Conservation (phyloP, 2,329 filamentous ascomycete species). For the Passalora sequoiae region DNA sequence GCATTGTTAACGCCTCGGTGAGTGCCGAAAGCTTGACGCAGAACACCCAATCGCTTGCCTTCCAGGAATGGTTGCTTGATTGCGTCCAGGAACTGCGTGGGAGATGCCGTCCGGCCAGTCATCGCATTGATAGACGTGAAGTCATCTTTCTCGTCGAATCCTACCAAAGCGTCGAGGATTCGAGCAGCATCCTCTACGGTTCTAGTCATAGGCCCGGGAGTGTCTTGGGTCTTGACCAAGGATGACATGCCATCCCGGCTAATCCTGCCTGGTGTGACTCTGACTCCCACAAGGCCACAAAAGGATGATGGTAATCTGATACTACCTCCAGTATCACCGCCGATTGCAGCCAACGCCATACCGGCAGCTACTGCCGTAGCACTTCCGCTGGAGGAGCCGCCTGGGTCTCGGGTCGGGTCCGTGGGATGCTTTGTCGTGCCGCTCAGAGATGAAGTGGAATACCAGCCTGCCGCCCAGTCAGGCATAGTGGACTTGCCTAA, state of each 20-base stretch:
- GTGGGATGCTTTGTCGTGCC: slow-evolving; percentile 25
- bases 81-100: slow-evolving; percentile 17
- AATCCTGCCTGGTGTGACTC: slow-evolving; percentile 27
- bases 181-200: slow-evolving; percentile 25
- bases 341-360: slow-evolving; percentile 26
- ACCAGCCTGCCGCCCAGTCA: slow-evolving; percentile 23
- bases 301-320: slow-evolving; percentile 25
- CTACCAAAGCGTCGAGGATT: slow-evolving; percentile 24
- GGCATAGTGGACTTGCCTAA: slow-evolving; percentile 24
- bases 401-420: slow-evolving; percentile 24
- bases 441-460: slow-evolving; percentile 22
- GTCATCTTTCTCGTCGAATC: slow-evolving; percentile 19
- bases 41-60: slow-evolving; percentile 22
- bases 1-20: slow-evolving; percentile 20
- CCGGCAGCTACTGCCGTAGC: slow-evolving; percentile 28
- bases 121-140: slow-evolving; percentile 23
- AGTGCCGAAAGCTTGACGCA: slow-evolving; percentile 22
- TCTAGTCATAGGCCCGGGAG: slow-evolving; percentile 24
- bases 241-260: slow-evolving; percentile 24
- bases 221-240: slow-evolving; percentile 24
- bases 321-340: slow-evolving; percentile 28
- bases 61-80: slow-evolving; percentile 14
- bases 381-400: slow-evolving; percentile 28
- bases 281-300: slow-evolving; percentile 26
- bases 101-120: neutral